A percentile compares a stretch with the other conserved stretches of the same genome.
Evolutionary conservation across 768 basidiomycete species (phyloP).

Genomic region (Collybia nuda): DNA sequence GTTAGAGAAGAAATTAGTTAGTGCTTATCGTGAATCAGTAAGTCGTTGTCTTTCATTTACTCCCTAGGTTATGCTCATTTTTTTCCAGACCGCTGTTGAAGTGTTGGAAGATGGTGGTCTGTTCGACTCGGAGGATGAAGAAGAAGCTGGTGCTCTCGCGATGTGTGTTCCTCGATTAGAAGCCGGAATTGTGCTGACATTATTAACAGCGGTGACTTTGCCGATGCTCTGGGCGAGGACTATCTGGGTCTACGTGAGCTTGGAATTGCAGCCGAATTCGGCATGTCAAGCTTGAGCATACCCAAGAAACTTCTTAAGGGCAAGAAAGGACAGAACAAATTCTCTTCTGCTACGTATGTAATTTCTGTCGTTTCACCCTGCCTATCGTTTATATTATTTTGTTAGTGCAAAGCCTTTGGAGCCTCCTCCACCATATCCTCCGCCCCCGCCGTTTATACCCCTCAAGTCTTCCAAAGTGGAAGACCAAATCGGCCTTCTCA

Average conservation of each 20-base stretch:
- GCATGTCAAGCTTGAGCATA: conserved; percentile 72
- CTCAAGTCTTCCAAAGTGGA: conserved; percentile 66
- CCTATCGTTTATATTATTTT: conserved; percentile 1
- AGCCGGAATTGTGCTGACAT: neutral
- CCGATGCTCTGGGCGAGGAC: conserved; percentile 87
- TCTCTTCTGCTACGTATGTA: conserved; percentile 48
- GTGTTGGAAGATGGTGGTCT: conserved; percentile 62
- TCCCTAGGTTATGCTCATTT: neutral
- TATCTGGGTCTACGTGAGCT: conserved; percentile 87
- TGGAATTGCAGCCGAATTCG: conserved; percentile 86
- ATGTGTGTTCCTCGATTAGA: conserved; percentile 33
- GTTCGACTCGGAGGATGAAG: conserved; percentile 56
- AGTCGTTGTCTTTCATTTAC: conserved; percentile 23
- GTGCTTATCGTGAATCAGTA: conserved; percentile 81
- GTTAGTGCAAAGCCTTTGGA: conserved; percentile 63
- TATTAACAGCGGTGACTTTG: conserved; percentile 72
- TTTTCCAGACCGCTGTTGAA: conserved; percentile 40
- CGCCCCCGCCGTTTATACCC: conserved; percentile 78
- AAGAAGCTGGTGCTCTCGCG: conserved; percentile 61
- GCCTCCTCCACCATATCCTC: conserved; percentile 82
- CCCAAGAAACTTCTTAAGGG: conserved; percentile 77
- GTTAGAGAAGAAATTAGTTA: conserved; percentile 82
- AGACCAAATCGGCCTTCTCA: conserved; percentile 84
- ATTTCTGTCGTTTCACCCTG: neutral
- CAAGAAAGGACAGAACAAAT: conserved; percentile 47